Percentiles rank a stretch among this genome's conserved stretches.
These are phyloP conservation scores for Comarum palustre DNA, from an alignment of 306 rosid species.

Conservation along the genomic window DNA sequence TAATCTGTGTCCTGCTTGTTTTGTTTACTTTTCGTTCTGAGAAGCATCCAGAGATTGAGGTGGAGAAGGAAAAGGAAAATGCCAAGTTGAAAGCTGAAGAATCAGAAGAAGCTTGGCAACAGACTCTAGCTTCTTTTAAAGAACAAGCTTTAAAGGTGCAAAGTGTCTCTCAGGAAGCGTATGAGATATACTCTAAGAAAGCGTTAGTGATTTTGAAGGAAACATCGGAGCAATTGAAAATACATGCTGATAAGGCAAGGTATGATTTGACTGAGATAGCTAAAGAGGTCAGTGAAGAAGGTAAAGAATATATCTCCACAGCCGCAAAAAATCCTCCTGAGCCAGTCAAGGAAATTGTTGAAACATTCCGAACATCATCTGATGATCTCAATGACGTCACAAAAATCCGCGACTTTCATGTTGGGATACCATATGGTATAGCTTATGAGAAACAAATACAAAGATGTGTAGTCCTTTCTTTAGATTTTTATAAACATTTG, in stretches of 20 bases:
- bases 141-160: constrained; percentile 77
- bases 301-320: constrained; percentile 59
- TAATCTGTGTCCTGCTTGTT: constrained; percentile 12
- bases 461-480: constrained; percentile 8
- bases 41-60: constrained; percentile 56
- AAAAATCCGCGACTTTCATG: constrained; percentile 64
- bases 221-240: constrained; percentile 66
- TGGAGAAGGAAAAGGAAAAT: constrained; percentile 43
- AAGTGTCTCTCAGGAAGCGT: constrained; percentile 77
- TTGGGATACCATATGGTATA: constrained; percentile 94
- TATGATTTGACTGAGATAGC: constrained; percentile 58
- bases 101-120: constrained; percentile 77
- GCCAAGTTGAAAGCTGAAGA: constrained; percentile 41
- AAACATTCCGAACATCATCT: constrained; percentile 55
- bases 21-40: not conserved
- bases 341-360: constrained; percentile 71
- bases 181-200: constrained; percentile 71
- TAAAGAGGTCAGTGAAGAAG: constrained; percentile 66
- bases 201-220: constrained; percentile 61
- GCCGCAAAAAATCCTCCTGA: constrained; percentile 79
- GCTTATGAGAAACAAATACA: not conserved
- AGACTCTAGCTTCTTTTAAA: constrained; percentile 64
- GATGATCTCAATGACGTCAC: constrained; percentile 61
- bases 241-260: constrained; percentile 73
- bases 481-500: not conserved